These are phyloP conservation scores for Aspergillus hiratsukae DNA, from an alignment of 2,329 filamentous ascomycete genomes.

Conservation along the genomic window DNA sequence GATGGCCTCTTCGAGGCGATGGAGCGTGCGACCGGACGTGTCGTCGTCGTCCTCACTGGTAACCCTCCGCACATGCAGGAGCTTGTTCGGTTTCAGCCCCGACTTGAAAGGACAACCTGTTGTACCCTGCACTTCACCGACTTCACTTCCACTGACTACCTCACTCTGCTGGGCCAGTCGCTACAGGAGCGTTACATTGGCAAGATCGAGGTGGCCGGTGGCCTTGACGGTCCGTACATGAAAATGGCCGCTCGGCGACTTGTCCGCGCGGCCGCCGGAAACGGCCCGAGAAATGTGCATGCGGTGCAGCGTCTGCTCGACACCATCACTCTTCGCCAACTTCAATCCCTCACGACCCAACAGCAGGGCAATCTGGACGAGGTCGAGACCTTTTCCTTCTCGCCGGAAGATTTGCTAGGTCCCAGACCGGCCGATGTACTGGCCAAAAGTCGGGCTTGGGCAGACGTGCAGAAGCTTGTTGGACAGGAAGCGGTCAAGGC, in stretches of 20 bases:
- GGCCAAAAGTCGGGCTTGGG: conserved; percentile 14
- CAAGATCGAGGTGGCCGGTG: conserved; percentile 18
- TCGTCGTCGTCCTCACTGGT: conserved; percentile 15
- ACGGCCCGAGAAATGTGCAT: conserved; percentile 14
- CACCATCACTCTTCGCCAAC: conserved; percentile 13
- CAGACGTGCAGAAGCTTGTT: conserved; percentile 11
- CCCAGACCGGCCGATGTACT: conserved; percentile 10
- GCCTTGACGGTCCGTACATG: conserved; percentile 17
- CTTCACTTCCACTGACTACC: conserved; percentile 12
- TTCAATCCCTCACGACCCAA: conserved; percentile 11
- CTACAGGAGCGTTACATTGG: conserved; percentile 12
- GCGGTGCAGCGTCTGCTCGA: conserved; percentile 14
- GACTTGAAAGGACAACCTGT: conserved; percentile 12
- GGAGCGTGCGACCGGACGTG: conserved; percentile 10
- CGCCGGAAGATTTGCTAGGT: conserved; percentile 16
- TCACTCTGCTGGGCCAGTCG: conserved; percentile 9
- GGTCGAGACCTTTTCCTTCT: conserved; percentile 17
- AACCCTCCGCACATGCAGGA: conserved; percentile 4
- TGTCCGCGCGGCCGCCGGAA: conserved; percentile 10
- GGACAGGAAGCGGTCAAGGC: conserved; percentile 15
- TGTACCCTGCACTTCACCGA: conserved; percentile 15
- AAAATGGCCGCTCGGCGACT: conserved; percentile 16
- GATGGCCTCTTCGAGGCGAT: conserved; percentile 11
- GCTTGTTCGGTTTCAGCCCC: conserved; percentile 11
- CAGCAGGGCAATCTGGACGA: conserved; percentile 13